These are phyloP conservation scores for Bathelium albidoporum DNA, from an alignment of 495 filamentous ascomycete species.

Conservation along the genomic window DNA sequence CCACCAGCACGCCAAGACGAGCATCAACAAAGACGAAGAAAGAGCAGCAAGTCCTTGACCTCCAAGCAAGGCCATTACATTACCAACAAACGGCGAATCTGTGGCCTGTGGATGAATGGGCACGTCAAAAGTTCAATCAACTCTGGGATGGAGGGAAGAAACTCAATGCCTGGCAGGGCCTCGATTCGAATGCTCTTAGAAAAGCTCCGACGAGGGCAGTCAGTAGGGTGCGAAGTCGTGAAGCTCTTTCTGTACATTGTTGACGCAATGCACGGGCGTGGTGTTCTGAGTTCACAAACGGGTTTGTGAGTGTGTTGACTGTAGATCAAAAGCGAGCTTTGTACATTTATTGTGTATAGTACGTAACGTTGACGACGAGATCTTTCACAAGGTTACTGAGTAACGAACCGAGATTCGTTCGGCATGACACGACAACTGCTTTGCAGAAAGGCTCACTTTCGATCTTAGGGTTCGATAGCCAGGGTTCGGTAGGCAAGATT, in stretches of 20 bases:
- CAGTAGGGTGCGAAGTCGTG: not conserved
- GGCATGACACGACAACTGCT: too few species aligned
- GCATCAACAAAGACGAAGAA: not conserved
- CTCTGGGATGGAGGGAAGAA: not conserved
- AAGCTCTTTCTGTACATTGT: not conserved
- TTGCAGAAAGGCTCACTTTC: too few species aligned
- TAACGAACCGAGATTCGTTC: too few species aligned
- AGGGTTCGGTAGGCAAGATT: too few species aligned
- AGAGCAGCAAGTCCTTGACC: not conserved
- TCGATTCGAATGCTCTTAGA: not conserved
- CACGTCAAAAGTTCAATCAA: not conserved
- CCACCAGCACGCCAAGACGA: not conserved
- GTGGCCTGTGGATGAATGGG: constrained; percentile 2
- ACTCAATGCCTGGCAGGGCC: not conserved
- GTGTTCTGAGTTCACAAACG: too few species aligned
- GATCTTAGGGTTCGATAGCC: too few species aligned
- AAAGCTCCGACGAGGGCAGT: not conserved
- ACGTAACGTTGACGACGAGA: too few species aligned
- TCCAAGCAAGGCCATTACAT: not conserved
- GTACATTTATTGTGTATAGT: not conserved
- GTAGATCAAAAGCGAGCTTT: too few species aligned
- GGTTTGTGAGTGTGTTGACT: too few species aligned
- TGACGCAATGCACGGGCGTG: too few species aligned
- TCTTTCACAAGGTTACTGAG: too few species aligned
- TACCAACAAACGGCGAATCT: constrained; percentile 1